phyloP scores from a whole-genome alignment of 306 rosid genomes.

The Pyrus communis region DNA sequence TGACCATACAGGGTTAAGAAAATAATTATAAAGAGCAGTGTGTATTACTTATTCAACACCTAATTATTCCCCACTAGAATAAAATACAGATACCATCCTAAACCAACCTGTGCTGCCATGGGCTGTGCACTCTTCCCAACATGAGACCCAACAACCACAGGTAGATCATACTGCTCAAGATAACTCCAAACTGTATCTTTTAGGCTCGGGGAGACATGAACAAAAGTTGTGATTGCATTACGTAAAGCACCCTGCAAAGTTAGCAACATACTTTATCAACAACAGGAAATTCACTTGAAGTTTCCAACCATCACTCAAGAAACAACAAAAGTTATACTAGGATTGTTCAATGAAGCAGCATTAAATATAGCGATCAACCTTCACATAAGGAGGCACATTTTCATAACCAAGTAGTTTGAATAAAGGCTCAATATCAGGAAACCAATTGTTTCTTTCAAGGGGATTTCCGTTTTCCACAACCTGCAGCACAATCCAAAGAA shows the following conservation, averaged over 20 bases:
- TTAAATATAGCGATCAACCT: slow-evolving; percentile 41
- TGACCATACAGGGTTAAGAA: background rate
- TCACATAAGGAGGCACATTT: slow-evolving; percentile 93
- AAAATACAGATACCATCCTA: background rate
- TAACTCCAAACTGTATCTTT: slow-evolving; percentile 84
- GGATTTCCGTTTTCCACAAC: slow-evolving; percentile 87
- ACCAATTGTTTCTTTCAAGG: slow-evolving; percentile 82
- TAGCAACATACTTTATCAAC: slow-evolving; percentile 15
- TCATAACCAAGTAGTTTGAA: slow-evolving; percentile 97
- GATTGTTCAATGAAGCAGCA: slow-evolving; percentile 9
- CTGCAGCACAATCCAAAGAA: slow-evolving; percentile 36
- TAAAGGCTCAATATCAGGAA: slow-evolving; percentile 88
- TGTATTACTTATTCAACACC: background rate
- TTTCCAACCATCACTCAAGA: slow-evolving; percentile 18
- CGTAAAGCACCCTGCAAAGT: slow-evolving; percentile 77
- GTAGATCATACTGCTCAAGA: slow-evolving; percentile 96
- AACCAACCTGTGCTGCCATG: slow-evolving; percentile 61
- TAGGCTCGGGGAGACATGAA: slow-evolving; percentile 60
- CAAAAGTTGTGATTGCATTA: slow-evolving; percentile 72
- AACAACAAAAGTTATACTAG: slow-evolving; percentile 1
- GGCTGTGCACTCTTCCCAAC: slow-evolving; percentile 54
- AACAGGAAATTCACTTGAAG: slow-evolving; percentile 15
- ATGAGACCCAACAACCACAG: slow-evolving; percentile 82
- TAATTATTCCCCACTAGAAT: background rate
- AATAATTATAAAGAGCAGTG: background rate